phyloP scores from a whole-genome alignment of 305 asterid genomes.

The Plantago lanceolata region DNA sequence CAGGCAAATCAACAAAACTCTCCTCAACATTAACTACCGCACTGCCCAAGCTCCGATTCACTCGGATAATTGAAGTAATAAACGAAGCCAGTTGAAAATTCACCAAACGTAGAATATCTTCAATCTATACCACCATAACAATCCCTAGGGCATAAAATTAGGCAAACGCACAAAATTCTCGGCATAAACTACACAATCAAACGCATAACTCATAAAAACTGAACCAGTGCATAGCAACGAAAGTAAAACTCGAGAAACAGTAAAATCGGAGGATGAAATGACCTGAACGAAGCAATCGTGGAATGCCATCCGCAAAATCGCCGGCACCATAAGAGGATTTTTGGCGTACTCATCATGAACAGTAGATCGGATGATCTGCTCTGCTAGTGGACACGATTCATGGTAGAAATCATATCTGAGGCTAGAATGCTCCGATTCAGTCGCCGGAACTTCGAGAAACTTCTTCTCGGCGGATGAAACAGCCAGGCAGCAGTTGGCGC shows the following conservation, averaged over 20 bases:
- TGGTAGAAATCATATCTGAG: slow-evolving; percentile 54
- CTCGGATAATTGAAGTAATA: too few relatives aligned
- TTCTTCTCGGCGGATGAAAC: slow-evolving; percentile 14
- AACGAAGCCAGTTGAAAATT: too few relatives aligned
- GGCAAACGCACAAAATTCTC: too few relatives aligned
- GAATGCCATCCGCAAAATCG: slow-evolving; percentile 54
- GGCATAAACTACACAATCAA: neutral
- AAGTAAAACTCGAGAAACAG: neutral
- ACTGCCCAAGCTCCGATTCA: too few relatives aligned
- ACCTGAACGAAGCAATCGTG: slow-evolving; percentile 78
- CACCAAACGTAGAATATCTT: too few relatives aligned
- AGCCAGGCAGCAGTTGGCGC: too few relatives aligned
- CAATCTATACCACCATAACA: too few relatives aligned
- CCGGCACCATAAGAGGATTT: slow-evolving; percentile 48
- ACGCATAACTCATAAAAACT: neutral
- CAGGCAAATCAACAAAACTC: too few relatives aligned
- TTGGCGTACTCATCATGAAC: slow-evolving; percentile 34
- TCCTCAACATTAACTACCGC: too few relatives aligned
- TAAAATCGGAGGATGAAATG: neutral
- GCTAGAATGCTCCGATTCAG: neutral
- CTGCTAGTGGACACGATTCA: slow-evolving; percentile 56
- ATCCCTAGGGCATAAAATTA: too few relatives aligned
- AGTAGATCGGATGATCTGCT: slow-evolving; percentile 44
- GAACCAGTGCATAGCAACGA: neutral
- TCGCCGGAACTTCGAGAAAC: slow-evolving; percentile 22